These are phyloP conservation scores for Lentinula lateritia DNA, from an alignment of 768 basidiomycete genomes.

Conservation along the genomic window DNA sequence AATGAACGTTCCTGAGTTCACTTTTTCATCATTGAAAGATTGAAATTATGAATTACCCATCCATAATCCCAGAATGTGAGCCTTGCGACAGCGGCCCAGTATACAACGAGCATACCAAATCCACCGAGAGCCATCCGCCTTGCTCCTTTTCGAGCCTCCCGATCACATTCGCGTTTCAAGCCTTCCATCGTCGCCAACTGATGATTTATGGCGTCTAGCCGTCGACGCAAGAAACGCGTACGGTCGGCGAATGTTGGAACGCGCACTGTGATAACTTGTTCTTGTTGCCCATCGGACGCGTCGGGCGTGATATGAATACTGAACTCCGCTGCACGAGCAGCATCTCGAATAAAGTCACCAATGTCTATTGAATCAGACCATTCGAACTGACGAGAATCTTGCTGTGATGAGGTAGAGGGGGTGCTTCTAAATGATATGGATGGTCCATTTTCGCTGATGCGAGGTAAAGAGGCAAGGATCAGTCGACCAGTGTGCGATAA, in stretches of 20 bases:
- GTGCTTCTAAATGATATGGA: constrained; percentile 43
- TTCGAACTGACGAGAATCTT: constrained; percentile 24
- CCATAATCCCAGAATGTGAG: constrained; percentile 61
- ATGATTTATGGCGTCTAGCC: constrained; percentile 35
- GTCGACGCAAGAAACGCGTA: constrained; percentile 49
- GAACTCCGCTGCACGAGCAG: constrained; percentile 50
- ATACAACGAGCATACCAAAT: constrained; percentile 52
- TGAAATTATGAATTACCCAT: constrained; percentile 26
- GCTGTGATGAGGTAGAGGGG: constrained; percentile 13
- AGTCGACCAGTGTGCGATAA: constrained; percentile 58
- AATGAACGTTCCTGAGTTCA: too few relatives aligned
- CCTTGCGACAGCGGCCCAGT: constrained; percentile 62
- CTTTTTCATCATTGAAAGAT: background rate
- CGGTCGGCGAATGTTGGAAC: constrained; percentile 62
- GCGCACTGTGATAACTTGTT: constrained; percentile 36
- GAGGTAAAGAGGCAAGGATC: constrained; percentile 40
- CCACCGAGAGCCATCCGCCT: constrained; percentile 52
- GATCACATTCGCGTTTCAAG: constrained; percentile 52
- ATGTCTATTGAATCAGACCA: constrained; percentile 64
- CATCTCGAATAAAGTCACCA: constrained; percentile 61
- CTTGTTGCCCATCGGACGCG: background rate
- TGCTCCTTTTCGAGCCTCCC: constrained; percentile 50
- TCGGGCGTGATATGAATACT: constrained; percentile 32
- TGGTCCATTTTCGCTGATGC: background rate
- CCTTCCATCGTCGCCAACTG: constrained; percentile 46